Percentiles rank a stretch among this genome's conserved stretches.
These are phyloP conservation scores for Bauhinia variegata DNA, from an alignment of 306 rosid genomes.

Conservation along the genomic window DNA sequence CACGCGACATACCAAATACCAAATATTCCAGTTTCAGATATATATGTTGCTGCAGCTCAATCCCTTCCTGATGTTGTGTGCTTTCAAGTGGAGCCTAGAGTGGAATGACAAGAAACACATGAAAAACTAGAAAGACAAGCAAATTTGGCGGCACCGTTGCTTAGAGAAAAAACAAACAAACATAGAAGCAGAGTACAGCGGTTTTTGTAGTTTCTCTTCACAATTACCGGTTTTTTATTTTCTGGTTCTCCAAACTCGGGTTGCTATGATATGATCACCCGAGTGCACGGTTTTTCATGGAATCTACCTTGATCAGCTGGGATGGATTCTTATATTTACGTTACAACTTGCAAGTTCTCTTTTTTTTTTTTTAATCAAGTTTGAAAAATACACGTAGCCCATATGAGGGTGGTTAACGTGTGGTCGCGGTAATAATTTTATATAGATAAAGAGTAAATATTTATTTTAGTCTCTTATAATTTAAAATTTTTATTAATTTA, in stretches of 20 bases:
- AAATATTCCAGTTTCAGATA: not conserved
- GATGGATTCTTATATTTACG: too few relatives aligned
- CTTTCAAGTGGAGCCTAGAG: too few relatives aligned
- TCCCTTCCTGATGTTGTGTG: too few relatives aligned
- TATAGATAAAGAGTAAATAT: too few relatives aligned
- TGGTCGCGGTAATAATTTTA: not conserved
- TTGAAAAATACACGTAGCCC: not conserved
- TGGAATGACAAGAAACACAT: too few relatives aligned
- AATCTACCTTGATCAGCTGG: too few relatives aligned
- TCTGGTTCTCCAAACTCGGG: not conserved
- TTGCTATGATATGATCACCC: not conserved
- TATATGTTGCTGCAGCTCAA: too few relatives aligned
- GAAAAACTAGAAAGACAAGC: too few relatives aligned
- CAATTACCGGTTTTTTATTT: constrained; percentile 20
- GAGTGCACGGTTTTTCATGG: not conserved
- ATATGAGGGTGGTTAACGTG: not conserved
- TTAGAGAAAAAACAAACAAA: not conserved
- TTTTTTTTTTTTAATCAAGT: not conserved
- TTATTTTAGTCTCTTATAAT: too few relatives aligned
- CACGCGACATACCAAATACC: constrained; percentile 65
- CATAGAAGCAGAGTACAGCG: not conserved
- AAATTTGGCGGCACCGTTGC: not conserved
- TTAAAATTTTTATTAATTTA: too few relatives aligned
- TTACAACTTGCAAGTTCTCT: too few relatives aligned
- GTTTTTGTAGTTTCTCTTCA: constrained; percentile 45